These are phyloP conservation scores for Lepidium aucheri DNA, from an alignment of 345 rosid species.

Conservation along the genomic window DNA sequence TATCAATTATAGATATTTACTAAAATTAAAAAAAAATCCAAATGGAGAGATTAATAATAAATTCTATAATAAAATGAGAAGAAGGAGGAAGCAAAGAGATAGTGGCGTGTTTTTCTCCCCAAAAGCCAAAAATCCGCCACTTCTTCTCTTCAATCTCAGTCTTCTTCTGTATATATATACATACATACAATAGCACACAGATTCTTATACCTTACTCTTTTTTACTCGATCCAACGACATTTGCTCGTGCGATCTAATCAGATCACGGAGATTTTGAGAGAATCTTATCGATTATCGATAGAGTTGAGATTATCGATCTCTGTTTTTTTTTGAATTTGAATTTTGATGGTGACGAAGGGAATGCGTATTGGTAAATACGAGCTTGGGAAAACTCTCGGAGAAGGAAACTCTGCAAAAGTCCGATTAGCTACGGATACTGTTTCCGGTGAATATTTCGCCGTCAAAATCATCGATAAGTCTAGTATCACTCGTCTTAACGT, in stretches of 20 bases:
- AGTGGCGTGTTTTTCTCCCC: conserved; percentile 9
- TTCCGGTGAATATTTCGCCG: conserved; percentile 60
- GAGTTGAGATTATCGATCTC: neutral
- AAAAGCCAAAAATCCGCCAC: neutral
- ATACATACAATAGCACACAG: neutral
- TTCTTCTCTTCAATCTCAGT: neutral
- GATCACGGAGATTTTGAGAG: neutral
- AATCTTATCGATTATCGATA: neutral
- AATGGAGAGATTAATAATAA: neutral
- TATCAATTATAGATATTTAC: neutral
- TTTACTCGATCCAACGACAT: neutral
- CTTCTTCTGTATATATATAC: neutral
- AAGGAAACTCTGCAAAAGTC: conserved; percentile 83
- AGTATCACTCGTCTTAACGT: conserved; percentile 49
- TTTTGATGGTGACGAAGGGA: conserved; percentile 37
- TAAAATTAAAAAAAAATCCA: neutral
- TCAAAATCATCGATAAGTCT: conserved; percentile 75
- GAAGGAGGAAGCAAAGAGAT: neutral
- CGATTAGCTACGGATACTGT: conserved; percentile 50
- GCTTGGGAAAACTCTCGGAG: conserved; percentile 78
- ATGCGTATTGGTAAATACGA: conserved; percentile 78
- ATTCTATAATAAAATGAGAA: neutral
- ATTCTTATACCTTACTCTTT: neutral
- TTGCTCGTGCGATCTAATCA: neutral
- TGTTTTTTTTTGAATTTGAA: neutral